phyloP scores from a whole-genome alignment of 495 filamentous ascomycete species.

The Aspergillus biplanus region DNA sequence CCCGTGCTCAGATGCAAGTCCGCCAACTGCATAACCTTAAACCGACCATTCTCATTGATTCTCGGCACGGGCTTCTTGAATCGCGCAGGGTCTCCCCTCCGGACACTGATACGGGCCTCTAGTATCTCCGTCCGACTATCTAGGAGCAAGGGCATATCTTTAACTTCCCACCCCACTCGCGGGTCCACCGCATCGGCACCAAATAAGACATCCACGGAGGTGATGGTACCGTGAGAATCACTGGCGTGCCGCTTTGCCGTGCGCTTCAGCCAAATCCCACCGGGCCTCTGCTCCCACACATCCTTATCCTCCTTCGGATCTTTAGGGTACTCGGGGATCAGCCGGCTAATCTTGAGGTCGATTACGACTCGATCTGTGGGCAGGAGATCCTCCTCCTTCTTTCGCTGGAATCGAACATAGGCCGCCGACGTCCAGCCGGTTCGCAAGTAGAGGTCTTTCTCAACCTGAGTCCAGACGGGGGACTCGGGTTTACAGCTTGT shows the following conservation, averaged over 20 bases:
- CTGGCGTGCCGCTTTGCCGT: conserved; percentile 74
- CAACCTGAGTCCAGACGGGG: conserved; percentile 78
- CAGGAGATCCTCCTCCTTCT: conserved; percentile 83
- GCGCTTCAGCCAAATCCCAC: conserved; percentile 86
- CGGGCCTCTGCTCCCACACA: conserved; percentile 79
- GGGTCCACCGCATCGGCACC: conserved; percentile 93
- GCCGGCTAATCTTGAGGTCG: conserved; percentile 77
- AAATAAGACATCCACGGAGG: conserved; percentile 87
- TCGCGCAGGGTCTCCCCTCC: conserved; percentile 66
- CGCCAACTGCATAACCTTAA: conserved; percentile 94
- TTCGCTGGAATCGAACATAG: conserved; percentile 82
- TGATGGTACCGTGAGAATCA: conserved; percentile 77
- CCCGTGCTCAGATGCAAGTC: conserved; percentile 94
- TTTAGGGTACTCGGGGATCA: conserved; percentile 65
- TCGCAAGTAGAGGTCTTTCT: conserved; percentile 89
- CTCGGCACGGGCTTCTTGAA: conserved; percentile 68
- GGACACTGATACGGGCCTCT: conserved; percentile 72
- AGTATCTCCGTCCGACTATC: conserved; percentile 62
- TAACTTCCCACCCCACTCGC: conserved; percentile 77
- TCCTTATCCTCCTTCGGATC: conserved; percentile 61
- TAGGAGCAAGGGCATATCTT: conserved; percentile 69
- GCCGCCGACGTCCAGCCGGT: conserved; percentile 74
- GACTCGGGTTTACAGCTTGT: conserved; percentile 78
- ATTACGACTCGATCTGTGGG: conserved; percentile 78
- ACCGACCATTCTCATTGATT: conserved; percentile 85